Base-by-base conservation (phyloP, 23 red algal genomes). In the Pyropia yezoensis region DNA sequence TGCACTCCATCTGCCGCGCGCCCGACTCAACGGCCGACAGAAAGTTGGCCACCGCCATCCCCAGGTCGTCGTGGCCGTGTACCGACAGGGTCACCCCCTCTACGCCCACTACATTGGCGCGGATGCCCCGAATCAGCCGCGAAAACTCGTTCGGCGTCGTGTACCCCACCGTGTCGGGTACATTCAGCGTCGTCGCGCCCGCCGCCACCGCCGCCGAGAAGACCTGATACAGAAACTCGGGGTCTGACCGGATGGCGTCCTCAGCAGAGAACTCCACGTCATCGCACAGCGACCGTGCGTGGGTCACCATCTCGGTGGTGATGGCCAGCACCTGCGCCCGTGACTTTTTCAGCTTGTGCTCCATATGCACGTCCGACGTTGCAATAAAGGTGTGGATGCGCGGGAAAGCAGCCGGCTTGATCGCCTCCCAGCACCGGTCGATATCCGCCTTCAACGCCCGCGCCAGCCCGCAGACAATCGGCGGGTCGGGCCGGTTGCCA, bases 181-280 rank as follows among this genome's bases (percentile, higher is more conserved):
- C 86, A 64, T 98, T 98, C 27, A 98, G 73, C 27, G 94, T 98
- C 9, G 94, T 98, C 7, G 94, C 94, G 39, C 94, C 94, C 18
- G 94, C 94, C 63, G 66, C 94, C 7, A 90, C 83, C 13, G 94
- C 94, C 27, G 60, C 61, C 26, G 65, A 74, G 60, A 89, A 98
- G 16, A 89, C 94, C 45, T 98, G 63, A 28, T 76, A 86, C 20
- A 98, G 52, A 28, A 98, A 98, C 6, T 91, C 86, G 11, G 85
- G 85, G 72, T 98, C 94, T 12, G 94, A 88, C 1, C 94, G 85
- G 59, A 80, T 91, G 14, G 94, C 94, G 74, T 98, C 94, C 58
- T 98, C 94, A 33, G 94, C 94, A 0, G 94, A 98, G 57, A 98
- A 98, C 66, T 98, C 94, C 18, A 98, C 85, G 75, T 98, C 94